A percentile compares a stretch with the other conserved stretches of the same genome.
Conservation (phyloP, 495 filamentous ascomycete species). For the Hypoxylon trugodes region DNA sequence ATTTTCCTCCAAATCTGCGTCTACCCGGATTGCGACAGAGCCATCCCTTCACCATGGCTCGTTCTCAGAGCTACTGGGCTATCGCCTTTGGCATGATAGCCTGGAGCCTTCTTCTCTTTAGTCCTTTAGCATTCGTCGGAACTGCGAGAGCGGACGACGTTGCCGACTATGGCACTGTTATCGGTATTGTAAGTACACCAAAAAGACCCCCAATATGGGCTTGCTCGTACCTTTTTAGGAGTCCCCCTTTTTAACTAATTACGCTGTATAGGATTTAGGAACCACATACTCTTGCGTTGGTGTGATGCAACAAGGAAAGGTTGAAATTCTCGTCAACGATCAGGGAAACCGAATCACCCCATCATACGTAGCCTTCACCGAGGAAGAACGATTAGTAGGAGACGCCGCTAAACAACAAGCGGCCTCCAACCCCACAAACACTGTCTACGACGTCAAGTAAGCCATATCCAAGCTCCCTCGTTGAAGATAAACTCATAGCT, state of each 20-base stretch:
- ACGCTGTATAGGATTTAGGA: slow-evolving; percentile 74
- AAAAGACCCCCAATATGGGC: neutral
- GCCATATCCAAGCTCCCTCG: slow-evolving; percentile 40
- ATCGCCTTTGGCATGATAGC: slow-evolving; percentile 74
- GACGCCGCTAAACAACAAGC: slow-evolving; percentile 99
- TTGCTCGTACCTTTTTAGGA: neutral
- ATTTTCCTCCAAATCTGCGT: slow-evolving; percentile 2
- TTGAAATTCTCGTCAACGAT: slow-evolving; percentile 96
- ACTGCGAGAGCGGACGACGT: slow-evolving; percentile 77
- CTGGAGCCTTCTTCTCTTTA: slow-evolving; percentile 85
- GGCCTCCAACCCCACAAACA: slow-evolving; percentile 86
- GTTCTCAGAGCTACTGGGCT: slow-evolving; percentile 62
- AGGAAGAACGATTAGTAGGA: slow-evolving; percentile 96
- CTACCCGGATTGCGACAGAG: slow-evolving; percentile 13
- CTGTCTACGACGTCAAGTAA: slow-evolving; percentile 94
- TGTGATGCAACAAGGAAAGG: slow-evolving; percentile 99
- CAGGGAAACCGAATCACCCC: slow-evolving; percentile 99
- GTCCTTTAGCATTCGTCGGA: slow-evolving; percentile 74
- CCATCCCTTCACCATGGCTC: slow-evolving; percentile 58
- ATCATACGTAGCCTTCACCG: slow-evolving; percentile 98
- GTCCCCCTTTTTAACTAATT: slow-evolving; percentile 12
- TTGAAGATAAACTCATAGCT: slow-evolving; percentile 35
- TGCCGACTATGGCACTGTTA: slow-evolving; percentile 87
- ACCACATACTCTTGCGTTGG: slow-evolving; percentile 99
- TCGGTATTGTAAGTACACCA: slow-evolving; percentile 76